These are phyloP conservation scores for Pyrenophora tritici-repentis DNA, from an alignment of 2,329 filamentous ascomycete genomes.

Conservation along the genomic window DNA sequence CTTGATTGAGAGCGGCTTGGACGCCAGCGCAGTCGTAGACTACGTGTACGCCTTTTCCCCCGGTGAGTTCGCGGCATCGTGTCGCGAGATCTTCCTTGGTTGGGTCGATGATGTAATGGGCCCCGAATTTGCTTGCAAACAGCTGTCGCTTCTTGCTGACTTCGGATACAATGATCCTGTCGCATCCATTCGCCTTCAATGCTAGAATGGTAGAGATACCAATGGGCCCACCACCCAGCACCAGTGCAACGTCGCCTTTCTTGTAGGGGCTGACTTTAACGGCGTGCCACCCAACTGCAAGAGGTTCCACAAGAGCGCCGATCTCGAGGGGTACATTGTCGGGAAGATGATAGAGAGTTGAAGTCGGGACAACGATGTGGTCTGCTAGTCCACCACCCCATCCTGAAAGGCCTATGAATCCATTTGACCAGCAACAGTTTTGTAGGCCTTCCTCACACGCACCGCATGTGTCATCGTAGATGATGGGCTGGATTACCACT, in stretches of 20 bases:
- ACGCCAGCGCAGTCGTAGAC: conserved; percentile 61
- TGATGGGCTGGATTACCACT: conserved; percentile 59
- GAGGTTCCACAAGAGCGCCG: conserved; percentile 59
- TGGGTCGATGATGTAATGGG: conserved; percentile 58
- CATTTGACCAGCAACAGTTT: conserved; percentile 61
- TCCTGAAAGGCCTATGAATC: conserved; percentile 58
- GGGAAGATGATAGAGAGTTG: conserved; percentile 54
- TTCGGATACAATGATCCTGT: conserved; percentile 59
- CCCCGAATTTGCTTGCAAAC: conserved; percentile 58
- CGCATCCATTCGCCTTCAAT: conserved; percentile 37
- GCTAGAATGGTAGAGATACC: conserved; percentile 50
- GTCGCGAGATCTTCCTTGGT: conserved; percentile 55
- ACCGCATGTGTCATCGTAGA: conserved; percentile 59
- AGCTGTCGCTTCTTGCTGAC: conserved; percentile 54
- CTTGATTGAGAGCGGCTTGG: conserved; percentile 56
- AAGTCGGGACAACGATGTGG: conserved; percentile 56
- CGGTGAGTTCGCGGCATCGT: conserved; percentile 51
- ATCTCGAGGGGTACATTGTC: conserved; percentile 59
- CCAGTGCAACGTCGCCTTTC: conserved; percentile 52
- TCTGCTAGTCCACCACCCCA: conserved; percentile 61
- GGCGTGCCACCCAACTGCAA: conserved; percentile 62
- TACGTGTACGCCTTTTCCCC: conserved; percentile 55
- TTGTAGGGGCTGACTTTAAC: conserved; percentile 58
- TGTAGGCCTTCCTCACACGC: conserved; percentile 58
- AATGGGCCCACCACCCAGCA: conserved; percentile 61